A percentile compares a stretch with the other conserved stretches of the same genome.
Evolutionary conservation across 345 rosid species (phyloP).

Genomic region (Syzygium oleosum): DNA sequence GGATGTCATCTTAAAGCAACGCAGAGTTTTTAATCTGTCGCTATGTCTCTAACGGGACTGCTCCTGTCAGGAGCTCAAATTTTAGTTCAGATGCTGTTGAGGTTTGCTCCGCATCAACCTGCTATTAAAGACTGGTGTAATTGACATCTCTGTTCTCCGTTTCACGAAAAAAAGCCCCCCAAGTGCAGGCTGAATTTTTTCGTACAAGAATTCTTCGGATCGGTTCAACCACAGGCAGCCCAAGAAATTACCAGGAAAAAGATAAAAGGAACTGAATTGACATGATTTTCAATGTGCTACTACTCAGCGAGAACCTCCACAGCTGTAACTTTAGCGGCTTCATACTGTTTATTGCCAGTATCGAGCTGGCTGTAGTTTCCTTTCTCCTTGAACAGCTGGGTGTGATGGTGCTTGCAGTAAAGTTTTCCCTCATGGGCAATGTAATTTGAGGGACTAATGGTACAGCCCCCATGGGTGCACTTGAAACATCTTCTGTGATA

Average conservation of each 20-base stretch:
- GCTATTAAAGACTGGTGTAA: background rate
- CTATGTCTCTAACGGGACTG: background rate
- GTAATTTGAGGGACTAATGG: slow-evolving; percentile 57
- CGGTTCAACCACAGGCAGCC: background rate
- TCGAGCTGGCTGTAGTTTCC: slow-evolving; percentile 69
- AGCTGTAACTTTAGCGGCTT: slow-evolving; percentile 1
- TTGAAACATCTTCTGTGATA: slow-evolving; percentile 59
- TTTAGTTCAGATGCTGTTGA: background rate
- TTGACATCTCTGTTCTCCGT: background rate
- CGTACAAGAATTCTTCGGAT: background rate
- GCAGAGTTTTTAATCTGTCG: background rate
- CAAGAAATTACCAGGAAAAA: background rate
- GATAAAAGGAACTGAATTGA: background rate
- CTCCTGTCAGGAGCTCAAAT: background rate
- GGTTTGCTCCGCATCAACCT: background rate
- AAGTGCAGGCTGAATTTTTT: background rate
- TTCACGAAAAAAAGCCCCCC: background rate
- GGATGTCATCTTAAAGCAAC: background rate
- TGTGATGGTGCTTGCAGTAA: slow-evolving; percentile 69
- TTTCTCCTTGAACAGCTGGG: slow-evolving; percentile 53
- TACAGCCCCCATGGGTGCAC: slow-evolving; percentile 54
- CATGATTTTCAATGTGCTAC: background rate
- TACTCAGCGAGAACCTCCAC: slow-evolving; percentile 21
- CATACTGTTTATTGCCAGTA: slow-evolving; percentile 10
- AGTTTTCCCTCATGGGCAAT: slow-evolving; percentile 56